Conservation (phyloP, 2,329 filamentous ascomycete species). For the Phyllosticta citribraziliensis region DNA sequence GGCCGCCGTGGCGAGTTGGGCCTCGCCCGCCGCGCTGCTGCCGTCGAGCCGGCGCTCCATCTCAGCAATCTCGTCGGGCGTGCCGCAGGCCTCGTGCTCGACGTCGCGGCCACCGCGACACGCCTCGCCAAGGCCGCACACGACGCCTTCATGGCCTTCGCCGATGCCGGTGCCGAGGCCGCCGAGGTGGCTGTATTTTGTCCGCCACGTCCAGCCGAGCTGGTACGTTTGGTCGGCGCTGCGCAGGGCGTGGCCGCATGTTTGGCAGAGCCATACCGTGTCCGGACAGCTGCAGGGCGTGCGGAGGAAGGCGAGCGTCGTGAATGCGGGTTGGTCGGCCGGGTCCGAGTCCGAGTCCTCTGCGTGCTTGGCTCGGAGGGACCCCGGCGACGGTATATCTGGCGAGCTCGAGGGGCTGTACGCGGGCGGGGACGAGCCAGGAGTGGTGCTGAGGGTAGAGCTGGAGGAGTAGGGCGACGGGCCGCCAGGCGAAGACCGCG, state of each 20-base stretch:
- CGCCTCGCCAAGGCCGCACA: conserved; percentile 66
- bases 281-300: conserved; percentile 50
- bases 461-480: conserved; percentile 14
- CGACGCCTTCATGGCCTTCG: conserved; percentile 77
- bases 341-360: not conserved
- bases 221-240: conserved; percentile 49
- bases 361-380: conserved; percentile 15
- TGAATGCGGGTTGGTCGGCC: conserved; percentile 25
- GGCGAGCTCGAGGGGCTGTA: conserved; percentile 3
- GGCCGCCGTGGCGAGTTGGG: not conserved
- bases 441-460: conserved; percentile 17
- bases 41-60: not conserved
- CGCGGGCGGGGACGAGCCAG: not conserved
- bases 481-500: conserved; percentile 3
- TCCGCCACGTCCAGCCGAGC: conserved; percentile 81
- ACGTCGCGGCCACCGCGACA: conserved; percentile 71
- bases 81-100: conserved; percentile 71
- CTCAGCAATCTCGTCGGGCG: not conserved
- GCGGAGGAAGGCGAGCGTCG: conserved; percentile 40
- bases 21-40: not conserved
- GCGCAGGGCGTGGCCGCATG: conserved; percentile 65
- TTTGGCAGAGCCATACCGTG: conserved; percentile 74
- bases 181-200: conserved; percentile 70
- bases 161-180: conserved; percentile 80
- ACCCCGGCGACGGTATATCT: not conserved